Conservation (phyloP, 164 flowering plant genomes). For the Aristolochia fimbriata region DNA sequence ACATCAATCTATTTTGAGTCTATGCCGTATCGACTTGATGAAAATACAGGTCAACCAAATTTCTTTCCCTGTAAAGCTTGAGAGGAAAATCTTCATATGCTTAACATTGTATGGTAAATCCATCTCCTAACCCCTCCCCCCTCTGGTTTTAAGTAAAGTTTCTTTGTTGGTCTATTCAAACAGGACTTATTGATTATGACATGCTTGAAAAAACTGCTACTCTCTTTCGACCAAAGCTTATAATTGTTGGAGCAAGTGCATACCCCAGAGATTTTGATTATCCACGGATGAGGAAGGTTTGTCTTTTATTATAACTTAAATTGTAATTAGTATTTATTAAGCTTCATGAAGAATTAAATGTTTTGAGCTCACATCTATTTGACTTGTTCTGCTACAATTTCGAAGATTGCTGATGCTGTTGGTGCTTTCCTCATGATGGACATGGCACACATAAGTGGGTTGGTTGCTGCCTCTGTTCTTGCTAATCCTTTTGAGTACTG, state of each 20-base stretch:
- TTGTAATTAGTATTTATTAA: not conserved
- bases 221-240: conserved; percentile 83
- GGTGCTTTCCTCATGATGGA: conserved; percentile 98
- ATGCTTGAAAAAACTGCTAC: conserved; percentile 92
- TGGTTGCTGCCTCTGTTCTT: conserved; percentile 91
- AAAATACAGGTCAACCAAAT: conserved; percentile 51
- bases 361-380: not conserved
- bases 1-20: conserved; percentile 92
- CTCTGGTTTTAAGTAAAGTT: not conserved
- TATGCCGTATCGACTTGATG: conserved; percentile 90
- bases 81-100: not conserved
- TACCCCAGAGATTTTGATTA: conserved; percentile 95
- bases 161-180: not conserved
- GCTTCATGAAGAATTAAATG: too few species aligned
- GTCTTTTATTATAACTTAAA: not conserved
- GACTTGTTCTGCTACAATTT: not conserved
- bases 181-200: conserved; percentile 86
- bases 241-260: conserved; percentile 96
- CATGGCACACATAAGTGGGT: conserved; percentile 97
- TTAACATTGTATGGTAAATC: too few species aligned
- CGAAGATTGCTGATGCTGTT: conserved; percentile 80
- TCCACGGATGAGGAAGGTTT: conserved; percentile 85
- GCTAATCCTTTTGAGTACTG: conserved; percentile 86
- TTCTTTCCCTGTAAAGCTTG: not conserved
- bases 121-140: not conserved